These are phyloP conservation scores for Eucalyptus polybractea DNA, from an alignment of 345 rosid genomes.

Conservation along the genomic window DNA sequence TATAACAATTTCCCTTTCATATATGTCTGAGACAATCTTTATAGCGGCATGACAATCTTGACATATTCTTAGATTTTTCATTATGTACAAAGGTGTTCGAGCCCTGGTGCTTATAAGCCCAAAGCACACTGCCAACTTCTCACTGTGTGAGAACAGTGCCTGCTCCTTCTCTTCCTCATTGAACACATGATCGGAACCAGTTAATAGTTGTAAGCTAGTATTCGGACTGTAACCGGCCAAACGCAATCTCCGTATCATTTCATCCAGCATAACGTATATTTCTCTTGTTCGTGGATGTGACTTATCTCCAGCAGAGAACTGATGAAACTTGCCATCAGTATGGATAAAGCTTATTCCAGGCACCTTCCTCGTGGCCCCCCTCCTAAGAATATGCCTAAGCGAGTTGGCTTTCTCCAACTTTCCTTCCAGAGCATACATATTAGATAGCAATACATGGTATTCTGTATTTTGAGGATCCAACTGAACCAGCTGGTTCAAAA, in stretches of 20 bases:
- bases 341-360: slow-evolving; percentile 79
- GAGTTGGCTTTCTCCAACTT: slow-evolving; percentile 23
- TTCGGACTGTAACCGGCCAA: slow-evolving; percentile 51
- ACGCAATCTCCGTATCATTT: slow-evolving; percentile 46
- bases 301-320: slow-evolving; percentile 62
- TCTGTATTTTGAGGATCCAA: slow-evolving; percentile 50
- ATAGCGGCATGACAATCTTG: slow-evolving; percentile 72
- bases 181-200: slow-evolving; percentile 5
- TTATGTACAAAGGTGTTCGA: slow-evolving; percentile 30
- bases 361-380: slow-evolving; percentile 37
- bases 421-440: slow-evolving; percentile 57
- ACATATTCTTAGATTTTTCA: slow-evolving; percentile 75
- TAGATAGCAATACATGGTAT: slow-evolving; percentile 55
- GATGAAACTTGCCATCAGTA: slow-evolving; percentile 36
- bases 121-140: slow-evolving; percentile 71
- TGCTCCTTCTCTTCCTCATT: slow-evolving; percentile 68
- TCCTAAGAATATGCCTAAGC: slow-evolving; percentile 32
- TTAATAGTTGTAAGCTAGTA: slow-evolving; percentile 20
- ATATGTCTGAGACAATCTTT: slow-evolving; percentile 43
- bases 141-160: slow-evolving; percentile 62
- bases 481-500: slow-evolving; percentile 29
- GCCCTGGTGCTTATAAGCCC: slow-evolving; percentile 59
- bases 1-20: slow-evolving; percentile 44
- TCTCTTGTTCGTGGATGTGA: slow-evolving; percentile 40
- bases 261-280: slow-evolving; percentile 39